These are phyloP conservation scores for Serendipita sp. DNA, from an alignment of 768 basidiomycete genomes.

Conservation along the genomic window DNA sequence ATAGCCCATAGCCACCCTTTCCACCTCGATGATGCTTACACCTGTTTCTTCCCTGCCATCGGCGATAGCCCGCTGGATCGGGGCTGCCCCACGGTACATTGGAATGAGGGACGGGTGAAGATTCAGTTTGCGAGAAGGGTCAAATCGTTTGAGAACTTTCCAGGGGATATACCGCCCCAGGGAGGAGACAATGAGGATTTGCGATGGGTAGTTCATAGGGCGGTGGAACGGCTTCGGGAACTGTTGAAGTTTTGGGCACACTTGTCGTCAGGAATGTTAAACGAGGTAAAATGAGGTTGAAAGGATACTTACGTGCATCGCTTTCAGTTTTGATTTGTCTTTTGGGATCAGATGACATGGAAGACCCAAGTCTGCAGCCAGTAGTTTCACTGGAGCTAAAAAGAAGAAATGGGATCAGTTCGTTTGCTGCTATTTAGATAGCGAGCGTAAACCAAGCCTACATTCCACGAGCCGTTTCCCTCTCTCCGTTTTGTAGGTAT, in stretches of 20 bases:
- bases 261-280: too few species aligned
- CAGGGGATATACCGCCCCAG: constrained; percentile 75
- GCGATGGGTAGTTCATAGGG: constrained; percentile 22
- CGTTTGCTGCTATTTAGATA: too few species aligned
- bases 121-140: constrained; percentile 47
- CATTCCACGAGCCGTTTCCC: not conserved
- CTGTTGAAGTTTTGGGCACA: constrained; percentile 11
- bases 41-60: constrained; percentile 55
- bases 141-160: constrained; percentile 46
- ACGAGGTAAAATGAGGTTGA: constrained; percentile 18
- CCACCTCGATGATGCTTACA: constrained; percentile 68
- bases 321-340: constrained; percentile 40
- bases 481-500: constrained; percentile 22
- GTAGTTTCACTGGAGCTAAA: constrained; percentile 52
- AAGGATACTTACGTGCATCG: constrained; percentile 40
- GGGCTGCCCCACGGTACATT: constrained; percentile 76
- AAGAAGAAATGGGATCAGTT: not conserved
- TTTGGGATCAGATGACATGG: constrained; percentile 48
- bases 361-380: constrained; percentile 38
- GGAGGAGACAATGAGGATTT: constrained; percentile 73
- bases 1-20: constrained; percentile 49
- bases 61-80: constrained; percentile 70
- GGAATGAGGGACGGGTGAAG: constrained; percentile 85
- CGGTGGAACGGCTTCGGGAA: constrained; percentile 18
- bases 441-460: too few species aligned